phyloP scores from a whole-genome alignment of 78 protist genomes.

The Dictyostelium capitatum region DNA sequence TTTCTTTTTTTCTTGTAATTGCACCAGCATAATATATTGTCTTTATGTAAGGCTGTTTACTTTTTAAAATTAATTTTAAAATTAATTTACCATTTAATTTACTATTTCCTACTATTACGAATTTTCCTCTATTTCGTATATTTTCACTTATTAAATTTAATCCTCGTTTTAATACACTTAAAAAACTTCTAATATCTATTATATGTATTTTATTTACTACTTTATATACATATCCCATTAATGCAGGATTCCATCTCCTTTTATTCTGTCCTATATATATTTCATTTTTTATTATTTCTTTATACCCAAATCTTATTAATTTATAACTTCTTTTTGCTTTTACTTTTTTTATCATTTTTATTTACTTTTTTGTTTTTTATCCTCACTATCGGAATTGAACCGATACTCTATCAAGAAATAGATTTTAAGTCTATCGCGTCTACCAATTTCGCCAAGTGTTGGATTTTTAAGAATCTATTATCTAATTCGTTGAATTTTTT shows the following conservation, averaged over 20 bases:
- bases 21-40: not conserved
- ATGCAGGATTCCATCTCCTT: conserved; percentile 16
- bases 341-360: not conserved
- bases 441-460: conserved; percentile 50
- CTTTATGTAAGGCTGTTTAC: not conserved
- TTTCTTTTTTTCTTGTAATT: not conserved
- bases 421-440: conserved; percentile 60
- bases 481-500: not conserved
- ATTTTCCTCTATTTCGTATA: not conserved
- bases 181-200: not conserved
- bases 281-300: not conserved
- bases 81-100: not conserved
- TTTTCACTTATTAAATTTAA: not conserved
- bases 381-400: conserved; percentile 55
- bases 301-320: no score
- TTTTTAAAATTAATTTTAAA: not conserved
- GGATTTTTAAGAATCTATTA: not conserved
- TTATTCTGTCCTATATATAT: not conserved
- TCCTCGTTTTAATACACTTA: not conserved
- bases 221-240: not conserved
- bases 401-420: conserved; percentile 28
- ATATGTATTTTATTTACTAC: not conserved
- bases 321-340: not conserved
- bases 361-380: not conserved
- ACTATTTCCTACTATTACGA: not conserved